Percentiles rank a stretch among this genome's conserved stretches.
Evolutionary conservation across 176 grass and related monocot genomes (phyloP).

Genomic region (Carex cristatella): DNA sequence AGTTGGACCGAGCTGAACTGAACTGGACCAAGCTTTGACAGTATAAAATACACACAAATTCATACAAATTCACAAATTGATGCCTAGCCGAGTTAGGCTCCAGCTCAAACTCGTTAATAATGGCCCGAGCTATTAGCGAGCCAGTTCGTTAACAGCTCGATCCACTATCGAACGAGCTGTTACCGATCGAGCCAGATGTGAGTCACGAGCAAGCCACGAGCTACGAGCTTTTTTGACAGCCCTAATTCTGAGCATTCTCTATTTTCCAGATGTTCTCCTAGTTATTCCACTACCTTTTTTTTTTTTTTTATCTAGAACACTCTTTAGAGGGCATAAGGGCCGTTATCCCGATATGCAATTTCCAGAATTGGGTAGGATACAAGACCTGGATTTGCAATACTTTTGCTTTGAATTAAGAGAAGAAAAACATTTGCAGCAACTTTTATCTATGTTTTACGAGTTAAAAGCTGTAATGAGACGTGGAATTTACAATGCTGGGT

Average conservation of each 20-base stretch:
- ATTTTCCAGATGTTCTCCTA: conserved; percentile 80
- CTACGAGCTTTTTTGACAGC: too few relatives aligned
- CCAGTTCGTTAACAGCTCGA: too few relatives aligned
- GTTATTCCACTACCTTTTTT: background rate
- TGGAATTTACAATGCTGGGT: background rate
- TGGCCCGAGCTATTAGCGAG: too few relatives aligned
- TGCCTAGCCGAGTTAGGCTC: too few relatives aligned
- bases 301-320: background rate
- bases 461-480: background rate
- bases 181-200: too few relatives aligned
- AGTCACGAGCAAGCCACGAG: too few relatives aligned
- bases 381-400: background rate
- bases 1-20: too few relatives aligned
- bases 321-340: background rate
- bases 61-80: too few relatives aligned
- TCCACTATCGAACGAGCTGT: too few relatives aligned
- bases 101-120: too few relatives aligned
- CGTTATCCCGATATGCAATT: background rate
- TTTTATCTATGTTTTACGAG: background rate
- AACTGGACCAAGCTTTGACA: too few relatives aligned
- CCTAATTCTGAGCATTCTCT: conserved; percentile 71
- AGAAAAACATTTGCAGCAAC: background rate
- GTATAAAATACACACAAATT: too few relatives aligned
- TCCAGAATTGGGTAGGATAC: background rate
- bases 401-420: background rate